Evolutionary conservation across 495 filamentous ascomycete genomes (phyloP).

Genomic region (Pyronema domesticum): DNA sequence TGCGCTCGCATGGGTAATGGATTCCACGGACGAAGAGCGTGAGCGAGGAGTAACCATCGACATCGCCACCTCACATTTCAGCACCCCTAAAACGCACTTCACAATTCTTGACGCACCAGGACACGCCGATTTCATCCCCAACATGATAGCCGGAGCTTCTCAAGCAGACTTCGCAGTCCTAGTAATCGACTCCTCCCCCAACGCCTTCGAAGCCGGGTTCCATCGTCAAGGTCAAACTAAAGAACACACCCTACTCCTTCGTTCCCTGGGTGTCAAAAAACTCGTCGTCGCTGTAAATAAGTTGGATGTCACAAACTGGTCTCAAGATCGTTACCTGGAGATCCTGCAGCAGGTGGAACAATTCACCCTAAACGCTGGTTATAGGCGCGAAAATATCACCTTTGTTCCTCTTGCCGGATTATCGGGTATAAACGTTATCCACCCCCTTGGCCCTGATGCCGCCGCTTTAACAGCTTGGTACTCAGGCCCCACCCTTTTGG

Average conservation of each 20-base stretch:
- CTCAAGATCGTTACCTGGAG: constrained; percentile 59
- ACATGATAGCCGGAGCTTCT: constrained; percentile 94
- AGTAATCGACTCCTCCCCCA: constrained; percentile 74
- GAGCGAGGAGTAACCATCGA: constrained; percentile 77
- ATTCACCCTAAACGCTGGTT: constrained; percentile 67
- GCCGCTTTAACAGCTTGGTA: constrained; percentile 45
- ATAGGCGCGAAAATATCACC: constrained; percentile 55
- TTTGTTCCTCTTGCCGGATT: constrained; percentile 85
- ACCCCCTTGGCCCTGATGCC: constrained; percentile 31
- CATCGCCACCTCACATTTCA: constrained; percentile 83
- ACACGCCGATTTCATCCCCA: constrained; percentile 88
- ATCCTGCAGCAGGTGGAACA: constrained; percentile 67
- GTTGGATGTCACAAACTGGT: constrained; percentile 58
- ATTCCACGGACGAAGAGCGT: constrained; percentile 75
- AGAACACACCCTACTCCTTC: constrained; percentile 75
- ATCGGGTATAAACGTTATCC: constrained; percentile 67
- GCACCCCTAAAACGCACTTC: constrained; percentile 68
- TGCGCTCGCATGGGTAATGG: constrained; percentile 87
- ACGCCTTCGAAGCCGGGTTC: constrained; percentile 81
- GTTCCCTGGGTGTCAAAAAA: constrained; percentile 78
- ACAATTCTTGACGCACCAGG: constrained; percentile 93
- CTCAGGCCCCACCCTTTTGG: constrained; percentile 54
- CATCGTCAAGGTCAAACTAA: constrained; percentile 83
- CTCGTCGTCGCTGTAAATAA: constrained; percentile 90
- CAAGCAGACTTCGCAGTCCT: constrained; percentile 94